Evolutionary conservation across 2,329 filamentous ascomycete species (phyloP).

Genomic region (Fusarium dimerum): DNA sequence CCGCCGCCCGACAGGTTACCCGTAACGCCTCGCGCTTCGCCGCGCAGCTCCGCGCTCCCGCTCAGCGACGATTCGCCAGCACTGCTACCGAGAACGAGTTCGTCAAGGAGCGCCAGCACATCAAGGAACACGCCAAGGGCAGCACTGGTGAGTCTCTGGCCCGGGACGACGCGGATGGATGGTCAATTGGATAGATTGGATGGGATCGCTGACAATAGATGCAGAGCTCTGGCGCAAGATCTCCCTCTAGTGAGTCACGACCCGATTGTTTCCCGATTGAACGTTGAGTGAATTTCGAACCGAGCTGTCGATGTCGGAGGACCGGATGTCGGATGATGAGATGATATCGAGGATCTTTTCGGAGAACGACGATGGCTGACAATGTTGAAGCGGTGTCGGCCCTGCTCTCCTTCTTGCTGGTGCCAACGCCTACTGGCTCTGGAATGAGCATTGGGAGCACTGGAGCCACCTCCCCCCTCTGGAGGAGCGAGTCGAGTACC

Average conservation of each 20-base stretch:
- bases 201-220: conserved; percentile 34
- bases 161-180: conserved; percentile 2
- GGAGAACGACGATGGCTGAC: conserved; percentile 21
- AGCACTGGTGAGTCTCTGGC: conserved; percentile 70
- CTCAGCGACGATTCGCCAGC: conserved; percentile 73
- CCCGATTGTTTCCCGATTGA: not conserved
- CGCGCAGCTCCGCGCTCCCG: conserved; percentile 58
- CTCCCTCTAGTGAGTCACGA: conserved; percentile 80
- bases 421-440: conserved; percentile 87
- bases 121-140: conserved; percentile 85
- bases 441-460: conserved; percentile 98
- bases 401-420: conserved; percentile 71
- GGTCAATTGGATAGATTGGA: conserved; percentile 21
- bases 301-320: conserved; percentile 11
- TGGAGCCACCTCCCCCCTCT: conserved; percentile 81
- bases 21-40: conserved; percentile 64
- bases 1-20: conserved; percentile 61
- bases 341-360: conserved; percentile 6
- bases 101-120: conserved; percentile 85
- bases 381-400: conserved; percentile 64
- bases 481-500: conserved; percentile 90
- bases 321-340: conserved; percentile 15
- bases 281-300: conserved; percentile 30
- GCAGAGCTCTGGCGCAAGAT: conserved; percentile 94
- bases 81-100: conserved; percentile 84